Evolutionary conservation across 345 rosid genomes (phyloP), one percentile per base, ranked within the genome.

Genomic region (Schrenkiella parvula): DNA sequence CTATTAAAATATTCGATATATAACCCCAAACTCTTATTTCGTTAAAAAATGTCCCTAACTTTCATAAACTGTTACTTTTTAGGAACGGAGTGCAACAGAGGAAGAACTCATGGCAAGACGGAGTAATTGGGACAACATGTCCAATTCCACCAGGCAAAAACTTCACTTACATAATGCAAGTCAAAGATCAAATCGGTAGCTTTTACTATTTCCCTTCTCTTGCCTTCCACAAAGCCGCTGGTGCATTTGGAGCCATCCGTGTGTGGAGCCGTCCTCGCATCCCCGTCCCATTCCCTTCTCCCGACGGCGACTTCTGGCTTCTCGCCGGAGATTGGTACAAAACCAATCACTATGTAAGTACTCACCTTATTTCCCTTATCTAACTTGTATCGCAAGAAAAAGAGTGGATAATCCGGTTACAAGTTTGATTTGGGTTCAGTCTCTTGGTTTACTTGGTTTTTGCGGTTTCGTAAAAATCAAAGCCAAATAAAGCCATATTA

Each of bases 21-120:
- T 18, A 22, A 54, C 44, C 70, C 44, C 32, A 63, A 4, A 63
- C 38, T 70, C 23, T 25, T 29, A 3, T 18, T 28, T 35, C 0
- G 0, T 21, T 37, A 1, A 0, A 5, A 26, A n/a, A 19, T 1
- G 38, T 21, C 57, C 21, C 12, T 62, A 55, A 76, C 4, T 13
- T 18, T 68, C 4, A 19, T 51, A 22, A 3, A 61, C 8, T 53
- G 35, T 37, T 18, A 12, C 4, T 46, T 55, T 12, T 26, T 47
- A 91, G 97, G 98, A 85, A 89, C 60, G 98, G 98, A 10, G 73
- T 93, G 32, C 96, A 91, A 53, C 96, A 93, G 67, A 85, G 96
- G 70, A 88, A 87, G 80, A 95, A 95, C 32, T 95, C 97, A 21
- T 95, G 72, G 73, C 89, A 85, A 76, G 99, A 95, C 51, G 99